Conservation (phyloP, 257 asterid genomes). For the Scutellaria barbata region DNA sequence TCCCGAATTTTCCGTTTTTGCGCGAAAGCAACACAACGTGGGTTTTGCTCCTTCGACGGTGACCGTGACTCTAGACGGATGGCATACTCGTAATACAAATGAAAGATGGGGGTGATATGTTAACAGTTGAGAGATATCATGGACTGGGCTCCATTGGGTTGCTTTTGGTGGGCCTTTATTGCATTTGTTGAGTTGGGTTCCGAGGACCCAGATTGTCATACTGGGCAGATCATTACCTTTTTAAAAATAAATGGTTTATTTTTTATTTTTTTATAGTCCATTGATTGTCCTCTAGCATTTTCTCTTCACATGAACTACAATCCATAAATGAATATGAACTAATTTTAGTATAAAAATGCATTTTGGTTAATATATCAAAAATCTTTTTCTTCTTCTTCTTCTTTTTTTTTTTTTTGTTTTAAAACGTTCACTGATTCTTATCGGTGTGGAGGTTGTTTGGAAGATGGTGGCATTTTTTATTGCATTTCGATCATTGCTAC, state of each 20-base stretch:
- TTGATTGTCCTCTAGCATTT: too few species aligned
- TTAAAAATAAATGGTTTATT: neutral
- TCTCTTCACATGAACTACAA: too few species aligned
- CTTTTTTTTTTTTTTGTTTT: too few species aligned
- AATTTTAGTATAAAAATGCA: too few species aligned
- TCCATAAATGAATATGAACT: too few species aligned
- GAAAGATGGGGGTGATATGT: constrained; percentile 1
- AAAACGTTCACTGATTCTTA: too few species aligned
- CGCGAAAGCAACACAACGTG: constrained; percentile 48
- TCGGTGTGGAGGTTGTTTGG: too few species aligned
- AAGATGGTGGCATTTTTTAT: too few species aligned
- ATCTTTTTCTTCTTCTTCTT: too few species aligned
- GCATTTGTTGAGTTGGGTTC: constrained; percentile 23
- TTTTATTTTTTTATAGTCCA: neutral
- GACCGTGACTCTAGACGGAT: constrained; percentile 37
- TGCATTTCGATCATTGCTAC: too few species aligned
- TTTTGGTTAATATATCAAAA: too few species aligned
- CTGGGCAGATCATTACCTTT: constrained; percentile 23
- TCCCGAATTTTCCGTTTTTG: constrained; percentile 41
- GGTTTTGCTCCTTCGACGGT: constrained; percentile 38
- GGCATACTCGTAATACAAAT: constrained; percentile 38
- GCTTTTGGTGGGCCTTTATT: constrained; percentile 49
- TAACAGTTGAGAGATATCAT: neutral
- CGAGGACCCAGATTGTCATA: constrained; percentile 32
- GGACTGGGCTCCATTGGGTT: constrained; percentile 45